Evolutionary conservation across 306 rosid genomes (phyloP).

Genomic region (Cucurbita ficifolia): DNA sequence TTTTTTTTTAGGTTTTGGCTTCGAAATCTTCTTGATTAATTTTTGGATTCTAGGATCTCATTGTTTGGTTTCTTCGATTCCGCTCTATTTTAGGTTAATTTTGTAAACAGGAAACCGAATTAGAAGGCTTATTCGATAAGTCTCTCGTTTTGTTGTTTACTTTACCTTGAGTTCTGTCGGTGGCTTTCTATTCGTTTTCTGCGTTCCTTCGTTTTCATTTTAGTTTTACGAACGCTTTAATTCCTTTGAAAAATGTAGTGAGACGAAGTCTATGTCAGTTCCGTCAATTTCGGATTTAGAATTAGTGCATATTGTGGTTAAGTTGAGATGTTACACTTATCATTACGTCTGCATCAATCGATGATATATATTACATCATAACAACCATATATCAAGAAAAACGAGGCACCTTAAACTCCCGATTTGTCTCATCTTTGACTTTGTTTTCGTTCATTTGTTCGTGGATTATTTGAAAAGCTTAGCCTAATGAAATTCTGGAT

Average conservation of each 20-base stretch:
- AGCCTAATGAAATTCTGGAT: background rate
- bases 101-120: background rate
- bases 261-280: background rate
- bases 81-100: background rate
- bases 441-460: background rate
- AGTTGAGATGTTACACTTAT: background rate
- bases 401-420: background rate
- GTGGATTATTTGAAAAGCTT: background rate
- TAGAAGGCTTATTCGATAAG: background rate
- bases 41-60: constrained; percentile 5
- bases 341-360: background rate
- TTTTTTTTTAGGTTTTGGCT: constrained; percentile 16
- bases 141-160: background rate
- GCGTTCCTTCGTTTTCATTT: background rate
- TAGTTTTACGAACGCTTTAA: background rate
- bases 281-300: background rate
- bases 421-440: background rate
- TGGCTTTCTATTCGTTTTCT: background rate
- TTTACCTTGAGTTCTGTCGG: background rate
- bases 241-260: background rate
- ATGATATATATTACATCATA: background rate
- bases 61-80: background rate
- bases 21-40: constrained; percentile 13
- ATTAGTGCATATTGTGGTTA: background rate
- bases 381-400: background rate